phyloP scores from a whole-genome alignment of 2,329 filamentous ascomycete species.

The Diplodia scrobiculata region DNA sequence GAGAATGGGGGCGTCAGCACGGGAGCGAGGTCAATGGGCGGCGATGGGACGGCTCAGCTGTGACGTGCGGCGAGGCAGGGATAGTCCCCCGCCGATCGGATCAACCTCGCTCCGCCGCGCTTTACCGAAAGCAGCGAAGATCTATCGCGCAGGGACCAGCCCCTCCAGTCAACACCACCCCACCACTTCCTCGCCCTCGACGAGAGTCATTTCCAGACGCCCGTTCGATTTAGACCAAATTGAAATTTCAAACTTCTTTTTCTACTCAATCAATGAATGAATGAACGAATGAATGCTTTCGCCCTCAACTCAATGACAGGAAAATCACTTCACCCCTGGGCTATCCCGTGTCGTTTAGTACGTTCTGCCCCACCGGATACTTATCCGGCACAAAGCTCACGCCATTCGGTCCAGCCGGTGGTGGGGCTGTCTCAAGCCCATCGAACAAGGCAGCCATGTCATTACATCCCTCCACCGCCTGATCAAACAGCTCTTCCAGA shows the following conservation, averaged over 20 bases:
- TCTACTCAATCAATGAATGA: neutral
- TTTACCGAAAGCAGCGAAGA: neutral
- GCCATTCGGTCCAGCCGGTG: neutral
- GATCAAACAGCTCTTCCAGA: slow-evolving; percentile 2
- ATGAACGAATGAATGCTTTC: neutral
- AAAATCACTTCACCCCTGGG: no score
- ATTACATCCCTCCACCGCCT: neutral
- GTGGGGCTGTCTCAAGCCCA: neutral
- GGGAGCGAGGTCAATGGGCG: neutral
- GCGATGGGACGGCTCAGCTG: slow-evolving; percentile 9
- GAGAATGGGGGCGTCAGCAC: slow-evolving; percentile 2
- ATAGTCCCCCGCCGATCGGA: slow-evolving; percentile 19
- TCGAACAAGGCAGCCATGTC: neutral
- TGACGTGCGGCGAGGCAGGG: slow-evolving; percentile 12
- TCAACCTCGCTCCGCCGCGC: slow-evolving; percentile 16
- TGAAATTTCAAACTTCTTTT: neutral
- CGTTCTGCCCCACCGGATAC: neutral
- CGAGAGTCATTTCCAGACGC: neutral
- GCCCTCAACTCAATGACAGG: neutral
- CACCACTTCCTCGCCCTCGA: neutral
- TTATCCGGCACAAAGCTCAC: neutral
- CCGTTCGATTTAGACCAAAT: neutral
- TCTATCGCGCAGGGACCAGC: slow-evolving; percentile 20
- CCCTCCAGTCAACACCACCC: slow-evolving; percentile 5
- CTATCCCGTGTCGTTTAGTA: neutral